Evolutionary conservation across 176 grass and related monocot genomes (phyloP).

Genomic region (Tillandsia leiboldiana): DNA sequence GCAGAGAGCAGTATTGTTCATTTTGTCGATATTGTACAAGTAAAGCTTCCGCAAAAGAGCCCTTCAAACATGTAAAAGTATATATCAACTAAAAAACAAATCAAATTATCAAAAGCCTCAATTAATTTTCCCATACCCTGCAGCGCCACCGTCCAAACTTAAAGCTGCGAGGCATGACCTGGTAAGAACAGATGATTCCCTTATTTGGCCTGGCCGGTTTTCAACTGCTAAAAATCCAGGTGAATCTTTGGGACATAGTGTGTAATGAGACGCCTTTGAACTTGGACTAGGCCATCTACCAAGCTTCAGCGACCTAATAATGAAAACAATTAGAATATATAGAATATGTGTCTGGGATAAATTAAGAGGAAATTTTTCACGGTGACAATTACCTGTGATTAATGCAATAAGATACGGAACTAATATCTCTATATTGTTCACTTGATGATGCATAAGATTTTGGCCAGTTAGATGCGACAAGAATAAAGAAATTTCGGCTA

Average conservation of each 20-base stretch:
- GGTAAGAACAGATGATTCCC: constrained; percentile 27
- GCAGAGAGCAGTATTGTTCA: constrained; percentile 1
- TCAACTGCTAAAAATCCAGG: constrained; percentile 8
- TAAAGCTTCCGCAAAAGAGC: constrained; percentile 19
- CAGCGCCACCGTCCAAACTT: constrained; percentile 22
- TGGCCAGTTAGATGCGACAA: not conserved
- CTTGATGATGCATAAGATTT: not conserved
- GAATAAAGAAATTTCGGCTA: too few relatives aligned
- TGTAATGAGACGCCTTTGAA: constrained; percentile 9
- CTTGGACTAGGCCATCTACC: constrained; percentile 9
- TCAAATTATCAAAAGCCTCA: not conserved
- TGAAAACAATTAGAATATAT: not conserved
- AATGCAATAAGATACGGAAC: not conserved
- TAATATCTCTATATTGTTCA: not conserved
- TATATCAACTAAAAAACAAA: not conserved
- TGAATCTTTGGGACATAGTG: constrained; percentile 6
- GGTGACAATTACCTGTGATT: not conserved
- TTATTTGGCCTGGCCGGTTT: not conserved
- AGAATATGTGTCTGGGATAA: too few relatives aligned
- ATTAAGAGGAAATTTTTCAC: too few relatives aligned
- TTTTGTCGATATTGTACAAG: constrained; percentile 28
- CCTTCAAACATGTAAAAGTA: constrained; percentile 8
- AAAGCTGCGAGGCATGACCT: constrained; percentile 31
- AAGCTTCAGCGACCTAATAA: constrained; percentile 37
- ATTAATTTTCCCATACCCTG: constrained; percentile 18